Percentiles rank a stretch among this genome's conserved stretches.
These are phyloP conservation scores for Trichothecium roseum DNA, from an alignment of 2,329 filamentous ascomycete species.

Conservation along the genomic window DNA sequence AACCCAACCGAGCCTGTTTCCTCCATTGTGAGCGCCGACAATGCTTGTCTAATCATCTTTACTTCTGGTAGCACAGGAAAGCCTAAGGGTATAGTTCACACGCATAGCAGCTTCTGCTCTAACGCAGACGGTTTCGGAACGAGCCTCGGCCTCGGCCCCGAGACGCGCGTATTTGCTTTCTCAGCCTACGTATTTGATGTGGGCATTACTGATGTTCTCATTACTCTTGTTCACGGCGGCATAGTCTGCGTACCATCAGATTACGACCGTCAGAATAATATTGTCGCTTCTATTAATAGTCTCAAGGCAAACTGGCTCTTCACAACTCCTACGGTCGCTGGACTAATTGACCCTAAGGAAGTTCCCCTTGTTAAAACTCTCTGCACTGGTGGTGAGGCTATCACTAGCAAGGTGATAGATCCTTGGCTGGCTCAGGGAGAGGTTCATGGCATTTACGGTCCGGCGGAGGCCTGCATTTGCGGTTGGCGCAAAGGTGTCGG, in stretches of 20 bases:
- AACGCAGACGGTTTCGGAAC: neutral
- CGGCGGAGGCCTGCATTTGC: slow-evolving; percentile 26
- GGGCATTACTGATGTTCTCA: neutral
- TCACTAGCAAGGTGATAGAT: slow-evolving; percentile 3
- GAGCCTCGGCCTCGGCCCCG: slow-evolving; percentile 1
- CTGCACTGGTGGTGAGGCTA: slow-evolving; percentile 10
- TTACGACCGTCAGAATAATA: slow-evolving; percentile 6
- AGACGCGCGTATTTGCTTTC: slow-evolving; percentile 1
- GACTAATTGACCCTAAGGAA: slow-evolving; percentile 2
- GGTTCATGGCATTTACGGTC: slow-evolving; percentile 29
- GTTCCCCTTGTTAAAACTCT: slow-evolving; percentile 6
- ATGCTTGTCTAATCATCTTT: slow-evolving; percentile 8
- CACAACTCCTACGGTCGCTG: slow-evolving; percentile 1
- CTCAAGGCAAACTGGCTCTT: slow-evolving; percentile 4
- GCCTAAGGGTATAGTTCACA: slow-evolving; percentile 5
- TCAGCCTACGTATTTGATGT: neutral
- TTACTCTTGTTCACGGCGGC: neutral
- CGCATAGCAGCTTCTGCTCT: slow-evolving; percentile 3
- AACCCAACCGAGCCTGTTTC: neutral
- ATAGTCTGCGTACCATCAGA: slow-evolving; percentile 3
- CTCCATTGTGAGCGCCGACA: neutral
- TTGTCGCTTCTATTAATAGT: slow-evolving; percentile 4
- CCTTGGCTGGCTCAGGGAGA: slow-evolving; percentile 14
- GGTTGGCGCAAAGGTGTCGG: neutral
- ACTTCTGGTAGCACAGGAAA: slow-evolving; percentile 5